These are phyloP conservation scores for Huntiella omanensis DNA, from an alignment of 2,329 filamentous ascomycete species.

Conservation along the genomic window DNA sequence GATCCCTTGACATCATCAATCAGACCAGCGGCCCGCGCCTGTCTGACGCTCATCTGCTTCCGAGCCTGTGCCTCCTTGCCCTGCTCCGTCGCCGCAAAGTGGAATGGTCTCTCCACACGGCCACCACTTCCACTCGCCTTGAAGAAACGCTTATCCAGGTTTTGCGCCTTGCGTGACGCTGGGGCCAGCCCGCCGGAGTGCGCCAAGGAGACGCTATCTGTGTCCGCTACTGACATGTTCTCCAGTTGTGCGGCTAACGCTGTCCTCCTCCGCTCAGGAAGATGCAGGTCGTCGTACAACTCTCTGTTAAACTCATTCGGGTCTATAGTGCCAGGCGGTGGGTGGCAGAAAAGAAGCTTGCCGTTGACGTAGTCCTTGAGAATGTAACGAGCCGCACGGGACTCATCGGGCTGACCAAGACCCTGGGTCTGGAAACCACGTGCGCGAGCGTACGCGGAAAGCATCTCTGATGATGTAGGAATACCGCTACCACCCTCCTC, in stretches of 20 bases:
- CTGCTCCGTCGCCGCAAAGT: conserved; percentile 73
- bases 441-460: conserved; percentile 71
- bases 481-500: conserved; percentile 87
- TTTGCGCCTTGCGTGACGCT: conserved; percentile 53
- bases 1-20: conserved; percentile 55
- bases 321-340: conserved; percentile 59
- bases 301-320: conserved; percentile 66
- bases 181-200: conserved; percentile 21
- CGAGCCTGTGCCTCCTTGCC: conserved; percentile 28
- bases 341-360: conserved; percentile 80
- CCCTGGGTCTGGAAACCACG: conserved; percentile 82
- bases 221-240: conserved; percentile 24
- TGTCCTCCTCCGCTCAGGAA: conserved; percentile 63
- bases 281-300: conserved; percentile 64
- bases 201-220: conserved; percentile 14
- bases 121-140: conserved; percentile 37
- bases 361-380: conserved; percentile 97
- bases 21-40: conserved; percentile 33
- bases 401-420: conserved; percentile 81
- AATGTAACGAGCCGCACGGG: conserved; percentile 70
- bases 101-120: conserved; percentile 65
- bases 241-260: conserved; percentile 35
- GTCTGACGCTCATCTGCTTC: conserved; percentile 65
- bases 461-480: conserved; percentile 68
- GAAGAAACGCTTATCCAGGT: conserved; percentile 83